A percentile compares a stretch with the other conserved stretches of the same genome.
These are phyloP conservation scores for Neonectria punicea DNA, from an alignment of 2,329 filamentous ascomycete species.

Conservation along the genomic window DNA sequence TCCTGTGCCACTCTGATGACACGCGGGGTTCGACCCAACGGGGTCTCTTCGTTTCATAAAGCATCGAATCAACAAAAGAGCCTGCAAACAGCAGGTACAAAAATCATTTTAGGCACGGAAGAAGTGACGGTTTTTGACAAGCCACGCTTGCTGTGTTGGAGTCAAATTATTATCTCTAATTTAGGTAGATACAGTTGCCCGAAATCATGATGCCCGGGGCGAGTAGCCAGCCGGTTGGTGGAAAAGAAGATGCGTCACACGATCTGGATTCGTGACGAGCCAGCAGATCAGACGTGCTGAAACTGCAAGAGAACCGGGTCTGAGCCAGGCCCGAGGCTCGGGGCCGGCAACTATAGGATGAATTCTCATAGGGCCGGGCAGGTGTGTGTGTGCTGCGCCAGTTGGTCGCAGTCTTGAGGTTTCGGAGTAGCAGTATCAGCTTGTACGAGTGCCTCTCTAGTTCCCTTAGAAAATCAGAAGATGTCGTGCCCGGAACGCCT, in stretches of 20 bases:
- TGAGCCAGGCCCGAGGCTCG: constrained; percentile 11
- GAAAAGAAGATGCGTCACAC: constrained; percentile 17
- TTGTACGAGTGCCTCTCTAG: constrained; percentile 10
- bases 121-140: constrained; percentile 11
- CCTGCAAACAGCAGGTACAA: neutral
- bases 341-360: constrained; percentile 1
- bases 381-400: constrained; percentile 16
- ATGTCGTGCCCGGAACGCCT: constrained; percentile 22
- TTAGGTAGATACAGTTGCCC: constrained; percentile 32
- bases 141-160: constrained; percentile 21
- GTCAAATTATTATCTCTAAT: constrained; percentile 36
- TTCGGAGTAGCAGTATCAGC: constrained; percentile 18
- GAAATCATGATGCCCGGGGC: neutral
- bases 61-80: neutral
- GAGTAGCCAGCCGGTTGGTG: constrained; percentile 8
- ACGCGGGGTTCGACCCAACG: neutral
- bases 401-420: constrained; percentile 9
- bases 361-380: neutral
- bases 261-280: constrained; percentile 19
- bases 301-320: constrained; percentile 12
- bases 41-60: neutral
- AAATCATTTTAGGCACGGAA: neutral
- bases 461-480: constrained; percentile 15
- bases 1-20: neutral
- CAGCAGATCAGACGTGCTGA: constrained; percentile 15